Conservation (phyloP, 2,329 filamentous ascomycete genomes). For the Claviceps fusiformis region DNA sequence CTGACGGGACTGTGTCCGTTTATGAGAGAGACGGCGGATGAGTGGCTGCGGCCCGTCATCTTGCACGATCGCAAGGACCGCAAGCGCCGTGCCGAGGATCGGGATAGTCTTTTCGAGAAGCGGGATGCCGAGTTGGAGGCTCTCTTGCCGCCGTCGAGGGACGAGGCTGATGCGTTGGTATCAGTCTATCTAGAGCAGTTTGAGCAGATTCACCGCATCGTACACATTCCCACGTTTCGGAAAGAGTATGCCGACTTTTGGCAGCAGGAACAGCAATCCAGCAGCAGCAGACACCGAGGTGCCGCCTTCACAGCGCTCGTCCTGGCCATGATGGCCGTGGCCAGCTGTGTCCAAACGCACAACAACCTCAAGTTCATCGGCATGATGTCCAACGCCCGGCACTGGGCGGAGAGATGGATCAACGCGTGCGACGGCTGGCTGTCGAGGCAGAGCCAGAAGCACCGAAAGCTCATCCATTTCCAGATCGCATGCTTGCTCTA, state of each 20-base stretch:
- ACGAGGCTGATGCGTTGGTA: conserved; percentile 35
- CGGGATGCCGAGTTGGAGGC: conserved; percentile 36
- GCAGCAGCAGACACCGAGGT: conserved; percentile 26
- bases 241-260: conserved; percentile 43
- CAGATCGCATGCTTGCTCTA: conserved; percentile 47
- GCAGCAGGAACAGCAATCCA: conserved; percentile 16
- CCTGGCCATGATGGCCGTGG: conserved; percentile 46
- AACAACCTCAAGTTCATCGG: conserved; percentile 42
- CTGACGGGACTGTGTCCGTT: conserved; percentile 44
- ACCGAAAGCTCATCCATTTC: conserved; percentile 45
- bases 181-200: conserved; percentile 40
- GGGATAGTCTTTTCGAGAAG: conserved; percentile 34
- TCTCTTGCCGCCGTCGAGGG: conserved; percentile 29
- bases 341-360: conserved; percentile 38
- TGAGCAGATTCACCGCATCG: conserved; percentile 41
- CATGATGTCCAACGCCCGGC: conserved; percentile 42
- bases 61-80: conserved; percentile 43
- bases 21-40: conserved; percentile 48
- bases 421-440: conserved; percentile 42
- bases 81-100: conserved; percentile 36
- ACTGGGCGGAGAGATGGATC: conserved; percentile 43
- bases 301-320: conserved; percentile 44
- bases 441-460: conserved; percentile 44
- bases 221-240: conserved; percentile 46
- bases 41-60: conserved; percentile 46